Evolutionary conservation across 306 rosid genomes (phyloP).

Genomic region (Ormosia emarginata): DNA sequence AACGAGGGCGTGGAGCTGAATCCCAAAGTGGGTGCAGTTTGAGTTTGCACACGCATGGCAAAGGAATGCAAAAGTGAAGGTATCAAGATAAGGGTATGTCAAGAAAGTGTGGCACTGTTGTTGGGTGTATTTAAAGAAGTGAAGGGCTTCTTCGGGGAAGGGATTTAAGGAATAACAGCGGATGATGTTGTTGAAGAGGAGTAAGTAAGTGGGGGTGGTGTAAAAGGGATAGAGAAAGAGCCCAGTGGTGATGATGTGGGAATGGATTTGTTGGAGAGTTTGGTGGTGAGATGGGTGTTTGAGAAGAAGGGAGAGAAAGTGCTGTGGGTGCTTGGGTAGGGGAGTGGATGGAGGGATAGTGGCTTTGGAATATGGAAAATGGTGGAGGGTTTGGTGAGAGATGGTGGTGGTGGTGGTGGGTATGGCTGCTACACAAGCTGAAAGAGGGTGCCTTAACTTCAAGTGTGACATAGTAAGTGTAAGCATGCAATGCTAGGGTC

Average conservation of each 20-base stretch:
- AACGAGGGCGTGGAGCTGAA: constrained; percentile 56
- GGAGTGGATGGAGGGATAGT: not conserved
- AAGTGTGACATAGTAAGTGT: not conserved
- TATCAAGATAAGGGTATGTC: constrained; percentile 34
- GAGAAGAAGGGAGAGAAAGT: constrained; percentile 50
- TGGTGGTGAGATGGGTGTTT: constrained; percentile 31
- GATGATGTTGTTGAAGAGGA: constrained; percentile 54
- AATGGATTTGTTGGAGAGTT: constrained; percentile 48
- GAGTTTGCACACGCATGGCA: constrained; percentile 48
- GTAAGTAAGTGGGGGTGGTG: constrained; percentile 9
- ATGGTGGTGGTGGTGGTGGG: not conserved
- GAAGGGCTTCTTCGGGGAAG: constrained; percentile 44
- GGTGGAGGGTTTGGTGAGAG: constrained; percentile 1
- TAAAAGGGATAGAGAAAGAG: constrained; percentile 28
- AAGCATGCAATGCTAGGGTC: not conserved
- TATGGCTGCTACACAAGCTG: not conserved
- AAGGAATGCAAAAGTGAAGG: constrained; percentile 58
- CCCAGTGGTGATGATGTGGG: constrained; percentile 50
- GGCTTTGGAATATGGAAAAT: not conserved
- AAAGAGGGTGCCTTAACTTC: constrained; percentile 9
- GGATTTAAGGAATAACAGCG: constrained; percentile 37
- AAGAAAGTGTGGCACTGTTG: not conserved
- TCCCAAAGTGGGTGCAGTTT: constrained; percentile 14
- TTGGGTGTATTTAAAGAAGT: constrained; percentile 29
- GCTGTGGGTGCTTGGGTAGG: constrained; percentile 32